These are phyloP conservation scores for Aureobasidium pullulans DNA, from an alignment of 2,329 filamentous ascomycete genomes.

Conservation along the genomic window DNA sequence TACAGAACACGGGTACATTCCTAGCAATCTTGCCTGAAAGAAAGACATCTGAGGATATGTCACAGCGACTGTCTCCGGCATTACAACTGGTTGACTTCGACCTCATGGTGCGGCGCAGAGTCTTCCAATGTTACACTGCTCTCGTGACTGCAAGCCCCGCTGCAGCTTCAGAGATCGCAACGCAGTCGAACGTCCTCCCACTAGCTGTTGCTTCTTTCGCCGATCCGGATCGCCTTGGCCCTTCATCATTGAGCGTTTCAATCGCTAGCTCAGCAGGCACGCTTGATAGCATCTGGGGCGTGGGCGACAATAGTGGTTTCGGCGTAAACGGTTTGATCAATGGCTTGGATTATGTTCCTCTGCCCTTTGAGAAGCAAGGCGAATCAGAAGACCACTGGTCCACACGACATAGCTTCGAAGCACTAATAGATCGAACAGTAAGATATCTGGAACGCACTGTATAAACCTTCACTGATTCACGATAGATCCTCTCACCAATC, in stretches of 20 bases:
- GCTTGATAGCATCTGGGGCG: slow-evolving; percentile 92
- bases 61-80: slow-evolving; percentile 73
- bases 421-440: slow-evolving; percentile 52
- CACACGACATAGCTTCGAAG: slow-evolving; percentile 51
- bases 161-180: slow-evolving; percentile 73
- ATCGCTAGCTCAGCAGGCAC: slow-evolving; percentile 84
- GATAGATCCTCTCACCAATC: slow-evolving; percentile 51
- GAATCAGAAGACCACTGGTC: slow-evolving; percentile 22
- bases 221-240: slow-evolving; percentile 80
- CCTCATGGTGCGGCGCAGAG: slow-evolving; percentile 84
- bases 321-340: slow-evolving; percentile 80
- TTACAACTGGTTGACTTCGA: slow-evolving; percentile 85
- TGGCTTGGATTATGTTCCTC: slow-evolving; percentile 63
- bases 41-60: slow-evolving; percentile 79
- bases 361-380: slow-evolving; percentile 52
- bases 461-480: slow-evolving; percentile 14
- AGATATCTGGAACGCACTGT: neutral
- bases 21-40: slow-evolving; percentile 75
- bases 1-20: slow-evolving; percentile 89
- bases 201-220: slow-evolving; percentile 87
- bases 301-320: slow-evolving; percentile 89
- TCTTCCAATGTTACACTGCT: slow-evolving; percentile 91
- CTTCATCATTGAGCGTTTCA: slow-evolving; percentile 77
- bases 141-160: slow-evolving; percentile 81
- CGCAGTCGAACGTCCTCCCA: slow-evolving; percentile 86